phyloP scores from a whole-genome alignment of 2,329 filamentous ascomycete species.

The Arthrobotrys iridis region DNA sequence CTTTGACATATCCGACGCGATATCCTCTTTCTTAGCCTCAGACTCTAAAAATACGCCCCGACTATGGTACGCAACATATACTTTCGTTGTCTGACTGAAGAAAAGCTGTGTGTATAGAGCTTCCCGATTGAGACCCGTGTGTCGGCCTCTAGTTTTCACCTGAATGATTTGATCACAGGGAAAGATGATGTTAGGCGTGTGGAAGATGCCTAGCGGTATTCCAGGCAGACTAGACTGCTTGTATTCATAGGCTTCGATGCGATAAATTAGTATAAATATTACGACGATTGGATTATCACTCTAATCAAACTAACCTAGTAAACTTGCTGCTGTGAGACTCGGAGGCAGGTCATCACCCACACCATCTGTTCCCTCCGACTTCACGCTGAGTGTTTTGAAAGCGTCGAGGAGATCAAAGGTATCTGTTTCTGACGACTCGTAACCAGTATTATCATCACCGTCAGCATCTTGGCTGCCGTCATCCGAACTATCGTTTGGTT shows the following conservation, averaged over 20 bases:
- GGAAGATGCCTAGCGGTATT: slow-evolving; percentile 8
- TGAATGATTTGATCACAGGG: slow-evolving; percentile 1
- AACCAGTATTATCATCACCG: neutral
- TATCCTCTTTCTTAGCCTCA: slow-evolving; percentile 3
- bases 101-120: slow-evolving; percentile 23
- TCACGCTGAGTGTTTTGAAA: slow-evolving; percentile 22
- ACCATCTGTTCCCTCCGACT: neutral
- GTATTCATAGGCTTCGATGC: neutral
- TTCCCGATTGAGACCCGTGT: slow-evolving; percentile 8
- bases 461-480: neutral
- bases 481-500: neutral
- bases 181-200: slow-evolving; percentile 24
- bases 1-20: neutral
- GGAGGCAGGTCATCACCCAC: neutral
- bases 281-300: neutral
- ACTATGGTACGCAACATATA: slow-evolving; percentile 29
- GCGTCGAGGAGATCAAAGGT: slow-evolving; percentile 39
- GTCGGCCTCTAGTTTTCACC: slow-evolving; percentile 25
- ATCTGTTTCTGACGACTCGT: slow-evolving; percentile 1
- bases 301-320: neutral
- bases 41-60: neutral
- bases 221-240: neutral
- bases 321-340: neutral
- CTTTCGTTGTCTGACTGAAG: slow-evolving; percentile 30
- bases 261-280: neutral